A percentile compares a stretch with the other conserved stretches of the same genome.
Conservation (phyloP, 75 land plant genomes). For the Pseudotsuga menziesii region DNA sequence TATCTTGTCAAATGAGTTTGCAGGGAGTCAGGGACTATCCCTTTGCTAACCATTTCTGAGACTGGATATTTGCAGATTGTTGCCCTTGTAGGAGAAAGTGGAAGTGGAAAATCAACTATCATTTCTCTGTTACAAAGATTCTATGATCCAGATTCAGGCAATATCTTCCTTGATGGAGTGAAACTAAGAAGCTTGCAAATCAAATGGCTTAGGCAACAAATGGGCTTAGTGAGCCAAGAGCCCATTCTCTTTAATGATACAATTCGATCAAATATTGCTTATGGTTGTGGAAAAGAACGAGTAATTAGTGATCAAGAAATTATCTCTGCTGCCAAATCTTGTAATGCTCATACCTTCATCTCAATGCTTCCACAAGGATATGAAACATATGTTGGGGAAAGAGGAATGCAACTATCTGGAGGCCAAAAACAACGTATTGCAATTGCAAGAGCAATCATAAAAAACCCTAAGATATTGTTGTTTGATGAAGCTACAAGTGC, state of each 20-base stretch:
- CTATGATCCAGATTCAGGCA: constrained; percentile 63
- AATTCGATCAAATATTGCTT: constrained; percentile 46
- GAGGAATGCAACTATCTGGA: constrained; percentile 79
- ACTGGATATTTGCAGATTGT: constrained; percentile 46
- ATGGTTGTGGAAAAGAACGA: constrained; percentile 42
- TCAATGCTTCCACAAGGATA: constrained; percentile 45
- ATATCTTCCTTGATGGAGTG: constrained; percentile 39
- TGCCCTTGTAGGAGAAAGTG: constrained; percentile 75
- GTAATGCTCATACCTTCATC: constrained; percentile 62
- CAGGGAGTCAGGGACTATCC: constrained; percentile 11
- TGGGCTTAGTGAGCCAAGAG: constrained; percentile 64
- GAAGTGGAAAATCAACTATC: constrained; percentile 72
- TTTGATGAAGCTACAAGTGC: constrained; percentile 87
- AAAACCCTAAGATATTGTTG: constrained; percentile 62
- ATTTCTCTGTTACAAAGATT: constrained; percentile 59
- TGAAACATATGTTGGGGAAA: constrained; percentile 59
- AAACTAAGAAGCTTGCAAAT: constrained; percentile 41
- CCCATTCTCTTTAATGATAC: constrained; percentile 46
- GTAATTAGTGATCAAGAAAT: constrained; percentile 39
- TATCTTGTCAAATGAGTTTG: background rate
- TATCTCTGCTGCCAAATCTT: constrained; percentile 40
- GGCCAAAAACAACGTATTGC: constrained; percentile 88
- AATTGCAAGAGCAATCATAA: constrained; percentile 80
- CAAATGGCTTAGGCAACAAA: constrained; percentile 56
- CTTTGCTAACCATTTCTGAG: constrained; percentile 7